These are phyloP conservation scores for Sutorius eximius DNA, from an alignment of 1,284 basidiomycete genomes.

Conservation along the genomic window DNA sequence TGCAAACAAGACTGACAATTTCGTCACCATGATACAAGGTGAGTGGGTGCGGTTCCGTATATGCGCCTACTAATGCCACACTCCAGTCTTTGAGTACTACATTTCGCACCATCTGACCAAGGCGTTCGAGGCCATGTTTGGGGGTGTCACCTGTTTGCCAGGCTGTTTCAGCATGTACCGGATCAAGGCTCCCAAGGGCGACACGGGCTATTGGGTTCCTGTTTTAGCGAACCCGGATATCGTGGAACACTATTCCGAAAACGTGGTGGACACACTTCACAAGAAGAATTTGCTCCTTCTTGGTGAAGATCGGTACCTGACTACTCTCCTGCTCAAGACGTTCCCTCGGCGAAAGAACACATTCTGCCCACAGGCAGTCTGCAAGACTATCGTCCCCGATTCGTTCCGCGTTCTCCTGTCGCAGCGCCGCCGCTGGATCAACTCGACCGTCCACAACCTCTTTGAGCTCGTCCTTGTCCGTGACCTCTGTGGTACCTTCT, in stretches of 20 bases:
- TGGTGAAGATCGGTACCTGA: slow-evolving; percentile 98
- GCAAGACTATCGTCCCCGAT: slow-evolving; percentile 97
- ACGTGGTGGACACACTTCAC: slow-evolving; percentile 96
- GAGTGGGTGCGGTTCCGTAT: not conserved
- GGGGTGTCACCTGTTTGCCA: slow-evolving; percentile 98
- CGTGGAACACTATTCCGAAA: slow-evolving; percentile 97
- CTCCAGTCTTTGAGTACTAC: slow-evolving; percentile 95
- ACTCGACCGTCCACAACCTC: slow-evolving; percentile 98
- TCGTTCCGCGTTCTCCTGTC: slow-evolving; percentile 93
- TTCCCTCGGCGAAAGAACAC: slow-evolving; percentile 99
- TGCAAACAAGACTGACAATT: slow-evolving; percentile 96
- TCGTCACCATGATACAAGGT: slow-evolving; percentile 99
- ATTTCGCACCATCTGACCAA: slow-evolving; percentile 99
- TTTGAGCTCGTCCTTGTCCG: slow-evolving; percentile 92
- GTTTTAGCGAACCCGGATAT: slow-evolving; percentile 97
- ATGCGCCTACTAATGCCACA: slow-evolving; percentile 6
- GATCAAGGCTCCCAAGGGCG: slow-evolving; percentile 95
- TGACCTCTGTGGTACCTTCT: slow-evolving; percentile 94
- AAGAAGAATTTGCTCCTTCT: slow-evolving; percentile 98
- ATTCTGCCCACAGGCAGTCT: slow-evolving; percentile 97
- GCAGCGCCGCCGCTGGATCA: slow-evolving; percentile 99
- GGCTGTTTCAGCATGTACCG: slow-evolving; percentile 99
- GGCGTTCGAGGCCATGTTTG: slow-evolving; percentile 99
- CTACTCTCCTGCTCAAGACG: slow-evolving; percentile 94
- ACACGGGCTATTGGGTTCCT: slow-evolving; percentile 95